These are phyloP conservation scores for Daedaleopsis nitida DNA, from an alignment of 768 basidiomycete genomes.

Conservation along the genomic window DNA sequence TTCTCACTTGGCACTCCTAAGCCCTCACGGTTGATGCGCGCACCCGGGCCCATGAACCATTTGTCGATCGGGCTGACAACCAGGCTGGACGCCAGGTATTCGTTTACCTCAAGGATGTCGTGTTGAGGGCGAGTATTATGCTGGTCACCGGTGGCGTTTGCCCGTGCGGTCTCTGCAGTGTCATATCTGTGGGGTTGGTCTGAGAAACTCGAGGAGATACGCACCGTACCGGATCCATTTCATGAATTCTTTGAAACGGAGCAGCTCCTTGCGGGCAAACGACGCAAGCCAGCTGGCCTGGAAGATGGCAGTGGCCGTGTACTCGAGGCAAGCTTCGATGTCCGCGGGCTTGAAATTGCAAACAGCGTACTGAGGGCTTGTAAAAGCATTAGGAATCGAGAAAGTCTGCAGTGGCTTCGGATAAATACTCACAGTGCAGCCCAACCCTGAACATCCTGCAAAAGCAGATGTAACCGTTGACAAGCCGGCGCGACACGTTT, in stretches of 20 bases:
- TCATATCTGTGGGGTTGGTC: conserved; percentile 4
- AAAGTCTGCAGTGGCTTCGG: conserved; percentile 6
- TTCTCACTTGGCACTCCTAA: conserved; percentile 45
- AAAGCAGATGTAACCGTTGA: conserved; percentile 72
- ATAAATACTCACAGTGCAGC: conserved; percentile 57
- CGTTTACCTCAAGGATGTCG: conserved; percentile 80
- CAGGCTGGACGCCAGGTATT: conserved; percentile 75
- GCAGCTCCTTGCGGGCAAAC: conserved; percentile 65
- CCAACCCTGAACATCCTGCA: conserved; percentile 84
- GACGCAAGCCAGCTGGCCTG: conserved; percentile 70
- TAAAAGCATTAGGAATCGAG: conserved; percentile 12
- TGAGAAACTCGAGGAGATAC: conserved; percentile 21
- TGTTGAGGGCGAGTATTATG: conserved; percentile 51
- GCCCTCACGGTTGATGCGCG: conserved; percentile 51
- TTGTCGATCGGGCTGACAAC: conserved; percentile 69
- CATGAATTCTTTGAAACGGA: conserved; percentile 78
- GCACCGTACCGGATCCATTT: conserved; percentile 76
- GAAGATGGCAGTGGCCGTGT: conserved; percentile 59
- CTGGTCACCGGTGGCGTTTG: conserved; percentile 54
- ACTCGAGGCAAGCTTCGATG: conserved; percentile 52
- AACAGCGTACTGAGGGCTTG: conserved; percentile 55
- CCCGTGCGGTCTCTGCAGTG: conserved; percentile 46
- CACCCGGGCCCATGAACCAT: conserved; percentile 74
- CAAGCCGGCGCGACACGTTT: conserved; percentile 71
- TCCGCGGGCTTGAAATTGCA: conserved; percentile 58